A percentile compares a stretch with the other conserved stretches of the same genome.
Conservation (phyloP, 352 stramenopile species). For the Phytopythium kandeliae region DNA sequence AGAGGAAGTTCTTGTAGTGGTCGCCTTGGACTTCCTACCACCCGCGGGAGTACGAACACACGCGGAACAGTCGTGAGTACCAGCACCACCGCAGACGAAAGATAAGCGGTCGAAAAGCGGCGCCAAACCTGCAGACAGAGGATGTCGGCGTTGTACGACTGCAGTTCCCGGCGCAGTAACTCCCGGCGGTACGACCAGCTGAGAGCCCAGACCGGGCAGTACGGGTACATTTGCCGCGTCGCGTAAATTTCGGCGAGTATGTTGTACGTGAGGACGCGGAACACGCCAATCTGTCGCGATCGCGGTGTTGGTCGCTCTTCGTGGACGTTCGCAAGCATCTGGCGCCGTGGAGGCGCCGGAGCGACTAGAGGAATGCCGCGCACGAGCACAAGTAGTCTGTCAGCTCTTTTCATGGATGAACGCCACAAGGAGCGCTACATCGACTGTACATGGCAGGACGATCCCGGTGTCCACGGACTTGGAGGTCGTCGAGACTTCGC, state of each 20-base stretch:
- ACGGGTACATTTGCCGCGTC: constrained; percentile 93
- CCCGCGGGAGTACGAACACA: background rate
- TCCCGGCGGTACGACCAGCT: constrained; percentile 95
- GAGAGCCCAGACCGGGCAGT: constrained; percentile 96
- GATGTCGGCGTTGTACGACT: constrained; percentile 93
- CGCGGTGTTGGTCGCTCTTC: constrained; percentile 69
- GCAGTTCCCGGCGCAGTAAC: constrained; percentile 87
- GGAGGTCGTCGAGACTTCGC: constrained; percentile 25
- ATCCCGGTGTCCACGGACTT: constrained; percentile 84
- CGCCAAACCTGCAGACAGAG: constrained; percentile 88
- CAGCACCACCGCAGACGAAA: background rate
- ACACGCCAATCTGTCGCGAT: constrained; percentile 71
- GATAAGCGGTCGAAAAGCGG: background rate
- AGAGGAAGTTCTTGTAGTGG: constrained; percentile 97
- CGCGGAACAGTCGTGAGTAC: background rate
- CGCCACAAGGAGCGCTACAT: constrained; percentile 3
- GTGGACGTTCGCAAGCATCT: constrained; percentile 81
- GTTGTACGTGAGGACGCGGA: constrained; percentile 89
- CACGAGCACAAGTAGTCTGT: background rate
- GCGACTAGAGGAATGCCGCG: constrained; percentile 38
- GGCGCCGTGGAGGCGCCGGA: constrained; percentile 60
- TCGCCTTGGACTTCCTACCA: constrained; percentile 98
- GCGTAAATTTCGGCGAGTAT: constrained; percentile 91
- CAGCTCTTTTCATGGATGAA: constrained; percentile 12
- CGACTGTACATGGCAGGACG: constrained; percentile 73